Evolutionary conservation across 139 green algal species (phyloP), one percentile per base, ranked within the genome.

Genomic region (Chlorella sp.): DNA sequence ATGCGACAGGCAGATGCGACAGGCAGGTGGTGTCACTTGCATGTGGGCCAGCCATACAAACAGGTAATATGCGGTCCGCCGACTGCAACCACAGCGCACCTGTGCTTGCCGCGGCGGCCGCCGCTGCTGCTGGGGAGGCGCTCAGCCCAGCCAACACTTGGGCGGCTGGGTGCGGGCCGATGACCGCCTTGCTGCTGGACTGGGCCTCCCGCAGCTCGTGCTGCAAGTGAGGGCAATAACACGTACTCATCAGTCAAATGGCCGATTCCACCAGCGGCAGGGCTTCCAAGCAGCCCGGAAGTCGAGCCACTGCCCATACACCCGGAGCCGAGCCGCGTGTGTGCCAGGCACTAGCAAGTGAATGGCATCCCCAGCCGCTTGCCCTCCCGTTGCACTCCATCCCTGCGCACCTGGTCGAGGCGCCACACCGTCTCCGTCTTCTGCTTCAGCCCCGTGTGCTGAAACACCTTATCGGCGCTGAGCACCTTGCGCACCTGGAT

Each of bases 401-500:
- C 8, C 34, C 22, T 7, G 4, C 76, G 20, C 56, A 82, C 76
- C 76, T 82, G 82, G 78, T 90, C 72, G 32, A 90, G 75, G 26
- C 73, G 78, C 87, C 87, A 90, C 28, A 90, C 56, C 19, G 87
- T 90, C 77, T 90, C 87, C 73, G 88, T 78, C 74, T 90, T 88
- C 44, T 88, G 62, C 69, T 90, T 90, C 41, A 60, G 38, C 2
- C 87, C 87, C 3, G 87, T 90, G 72, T 90, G 87, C 30, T 83
- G 38, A 58, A 90, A 90, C 30, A 90, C 73, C 73, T 86, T 73
- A 56, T 90, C 87, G 44, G 83, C 75, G 51, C 41, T 75, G 8
- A 90, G 76, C 74, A 90, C 87, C 76, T 90, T 90, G 69, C 87
- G 82, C 36, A 90, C 34, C 82, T 90, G 87, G 73, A 90, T 90